These are phyloP conservation scores for Tephrocybe sp. DNA, from an alignment of 768 basidiomycete species.

Conservation along the genomic window DNA sequence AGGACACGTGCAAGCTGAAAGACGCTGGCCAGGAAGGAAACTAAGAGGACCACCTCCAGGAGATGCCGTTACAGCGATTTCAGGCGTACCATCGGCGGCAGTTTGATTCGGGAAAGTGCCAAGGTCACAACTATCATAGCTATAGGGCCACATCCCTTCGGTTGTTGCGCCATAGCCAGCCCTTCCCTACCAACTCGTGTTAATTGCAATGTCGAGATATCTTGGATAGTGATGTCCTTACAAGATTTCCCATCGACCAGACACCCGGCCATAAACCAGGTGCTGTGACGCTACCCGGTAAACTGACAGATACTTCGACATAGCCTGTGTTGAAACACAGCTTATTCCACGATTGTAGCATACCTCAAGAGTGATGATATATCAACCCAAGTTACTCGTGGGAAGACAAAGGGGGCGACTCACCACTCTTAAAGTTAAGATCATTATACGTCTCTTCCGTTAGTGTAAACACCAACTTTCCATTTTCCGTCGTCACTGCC, in stretches of 20 bases:
- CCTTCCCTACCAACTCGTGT: conserved; percentile 47
- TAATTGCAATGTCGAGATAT: neutral
- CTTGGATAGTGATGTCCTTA: conserved; percentile 25
- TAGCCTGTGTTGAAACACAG: conserved; percentile 93
- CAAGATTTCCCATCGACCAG: conserved; percentile 79
- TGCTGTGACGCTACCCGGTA: conserved; percentile 59
- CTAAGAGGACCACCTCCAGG: conserved; percentile 56
- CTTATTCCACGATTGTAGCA: conserved; percentile 90
- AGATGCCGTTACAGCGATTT: conserved; percentile 53
- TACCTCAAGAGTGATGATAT: conserved; percentile 34
- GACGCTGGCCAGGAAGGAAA: conserved; percentile 80
- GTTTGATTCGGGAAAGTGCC: conserved; percentile 88
- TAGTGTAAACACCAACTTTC: conserved; percentile 81
- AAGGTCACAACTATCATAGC: conserved; percentile 79
- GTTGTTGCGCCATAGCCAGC: conserved; percentile 90
- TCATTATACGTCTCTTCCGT: conserved; percentile 67
- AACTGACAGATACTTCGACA: conserved; percentile 76
- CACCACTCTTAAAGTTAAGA: conserved; percentile 81
- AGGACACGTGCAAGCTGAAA: conserved; percentile 86
- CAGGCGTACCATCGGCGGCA: conserved; percentile 52
- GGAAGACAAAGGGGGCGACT: conserved; percentile 36
- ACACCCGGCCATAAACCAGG: conserved; percentile 85
- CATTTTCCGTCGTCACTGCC: conserved; percentile 71
- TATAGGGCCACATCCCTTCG: conserved; percentile 85
- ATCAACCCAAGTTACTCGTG: conserved; percentile 13